Base-by-base conservation (phyloP, 1,284 basidiomycete genomes). In the Bondarzewia mesenterica region DNA sequence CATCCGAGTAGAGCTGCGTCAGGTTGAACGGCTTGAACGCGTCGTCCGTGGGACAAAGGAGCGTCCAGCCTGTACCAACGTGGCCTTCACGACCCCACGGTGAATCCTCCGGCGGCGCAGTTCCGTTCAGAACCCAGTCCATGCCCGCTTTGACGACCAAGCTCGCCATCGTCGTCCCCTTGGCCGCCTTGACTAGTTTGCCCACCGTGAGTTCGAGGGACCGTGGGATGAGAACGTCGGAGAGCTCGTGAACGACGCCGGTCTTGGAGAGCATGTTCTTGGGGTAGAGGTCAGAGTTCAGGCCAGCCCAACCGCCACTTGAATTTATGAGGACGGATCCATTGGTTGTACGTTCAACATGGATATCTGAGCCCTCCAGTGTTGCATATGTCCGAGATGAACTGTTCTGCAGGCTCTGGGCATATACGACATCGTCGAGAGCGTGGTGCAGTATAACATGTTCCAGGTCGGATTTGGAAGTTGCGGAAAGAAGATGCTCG, bases 21-120 rank as follows among this genome's bases (percentile, higher is more conserved):
- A 98, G 66, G 65, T 99, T 95, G 60, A 89, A 67, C n/a, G 77
- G 71, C 55, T 92, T 86, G 73, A 98, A 96, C 0, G 95, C 93
- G 51, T 86, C 83, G 60, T 99, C 96, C 1, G 82, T 84, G 1
- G 96, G 96, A 56, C 89, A 90, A 4, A 99, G 74, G 1, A 99
- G 63, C 1, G 90, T 93, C 87, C 86, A 87, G 52, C 89, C 72
- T 42, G 70, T 63, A 52, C 74, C 68, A 25, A 65, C 62, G 20
- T 75, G 58, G 25, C 70, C 75, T 40, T 67, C 61, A 20, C 80
- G 72, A 7, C 73, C 74, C 78, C 79, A 84, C 7, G 67, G 64
- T 51, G 80, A 75, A 58, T 74, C 74, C 60, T 82, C 71, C 0
- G 83, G 84, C 7, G 89, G 89, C 7, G 75, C 68, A 7, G 85